Evolutionary conservation across 2,329 filamentous ascomycete genomes (phyloP).

Genomic region (Fusarium metavorans): DNA sequence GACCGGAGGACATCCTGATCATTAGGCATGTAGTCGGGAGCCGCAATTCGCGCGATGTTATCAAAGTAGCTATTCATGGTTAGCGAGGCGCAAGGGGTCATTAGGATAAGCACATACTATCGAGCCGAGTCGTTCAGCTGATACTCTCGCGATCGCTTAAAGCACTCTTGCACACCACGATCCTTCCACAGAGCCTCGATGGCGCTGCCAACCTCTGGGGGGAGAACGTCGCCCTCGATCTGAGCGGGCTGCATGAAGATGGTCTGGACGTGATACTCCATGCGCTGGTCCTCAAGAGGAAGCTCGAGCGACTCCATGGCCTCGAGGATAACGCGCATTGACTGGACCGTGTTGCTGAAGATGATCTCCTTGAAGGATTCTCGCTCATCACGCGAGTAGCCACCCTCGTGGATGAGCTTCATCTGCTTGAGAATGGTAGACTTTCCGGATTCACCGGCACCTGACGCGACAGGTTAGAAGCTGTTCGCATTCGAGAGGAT

Average conservation of each 20-base stretch:
- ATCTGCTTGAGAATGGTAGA: constrained; percentile 99
- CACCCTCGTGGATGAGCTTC: constrained; percentile 99
- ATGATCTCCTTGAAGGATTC: constrained; percentile 79
- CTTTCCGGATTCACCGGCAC: constrained; percentile 95
- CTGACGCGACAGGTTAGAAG: constrained; percentile 60
- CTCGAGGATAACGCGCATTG: constrained; percentile 77
- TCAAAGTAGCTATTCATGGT: constrained; percentile 85
- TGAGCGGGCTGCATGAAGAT: constrained; percentile 99
- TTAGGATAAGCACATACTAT: constrained; percentile 74
- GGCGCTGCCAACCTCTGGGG: constrained; percentile 92
- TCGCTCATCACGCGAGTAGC: constrained; percentile 91
- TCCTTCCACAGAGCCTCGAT: constrained; percentile 96
- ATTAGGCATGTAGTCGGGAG: constrained; percentile 92
- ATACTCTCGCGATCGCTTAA: constrained; percentile 95
- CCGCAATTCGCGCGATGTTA: constrained; percentile 89
- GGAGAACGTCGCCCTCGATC: constrained; percentile 93
- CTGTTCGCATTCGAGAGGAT: background rate
- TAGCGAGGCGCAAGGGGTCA: constrained; percentile 42
- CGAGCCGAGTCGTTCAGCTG: constrained; percentile 95
- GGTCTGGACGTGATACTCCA: constrained; percentile 97
- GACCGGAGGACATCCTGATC: constrained; percentile 95
- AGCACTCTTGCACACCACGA: constrained; percentile 91
- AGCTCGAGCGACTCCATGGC: constrained; percentile 79
- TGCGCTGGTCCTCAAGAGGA: constrained; percentile 88
- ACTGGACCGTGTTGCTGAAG: constrained; percentile 77